Percentiles rank a stretch among this genome's conserved stretches.
Evolutionary conservation across 352 stramenopile species (phyloP).

Genomic region (Phytophthora uliginosa): DNA sequence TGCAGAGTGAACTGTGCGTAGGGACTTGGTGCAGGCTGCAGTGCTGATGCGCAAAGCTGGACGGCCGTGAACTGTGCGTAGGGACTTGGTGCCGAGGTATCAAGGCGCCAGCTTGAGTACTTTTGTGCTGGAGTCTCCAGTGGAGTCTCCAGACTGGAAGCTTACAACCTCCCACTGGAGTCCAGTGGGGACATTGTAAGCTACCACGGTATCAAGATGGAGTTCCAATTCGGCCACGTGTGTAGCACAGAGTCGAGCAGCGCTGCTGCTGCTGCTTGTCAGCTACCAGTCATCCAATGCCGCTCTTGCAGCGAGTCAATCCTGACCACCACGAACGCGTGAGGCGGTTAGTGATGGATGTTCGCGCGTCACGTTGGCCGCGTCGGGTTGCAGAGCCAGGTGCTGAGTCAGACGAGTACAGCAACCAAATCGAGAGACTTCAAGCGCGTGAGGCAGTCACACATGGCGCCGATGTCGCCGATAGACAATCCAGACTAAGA

Average conservation of each 20-base stretch:
- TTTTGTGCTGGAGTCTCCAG: too few relatives aligned
- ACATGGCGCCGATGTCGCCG: constrained; percentile 8
- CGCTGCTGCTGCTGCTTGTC: too few relatives aligned
- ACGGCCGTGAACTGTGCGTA: not conserved
- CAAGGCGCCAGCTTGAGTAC: too few relatives aligned
- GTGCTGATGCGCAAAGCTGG: not conserved
- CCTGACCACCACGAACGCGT: constrained; percentile 2
- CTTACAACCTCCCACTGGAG: too few relatives aligned
- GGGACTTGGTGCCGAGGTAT: not conserved
- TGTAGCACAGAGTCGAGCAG: not conserved
- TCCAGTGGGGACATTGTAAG: too few relatives aligned
- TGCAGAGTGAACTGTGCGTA: not conserved
- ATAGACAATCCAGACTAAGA: constrained; percentile 25
- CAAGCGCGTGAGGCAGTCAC: constrained; percentile 11
- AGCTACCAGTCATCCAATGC: not conserved
- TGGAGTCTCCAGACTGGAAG: too few relatives aligned
- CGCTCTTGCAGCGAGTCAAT: not conserved
- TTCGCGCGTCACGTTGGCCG: constrained; percentile 3
- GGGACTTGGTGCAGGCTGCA: not conserved
- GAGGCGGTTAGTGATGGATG: not conserved
- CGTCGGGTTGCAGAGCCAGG: constrained; percentile 6
- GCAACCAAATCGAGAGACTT: too few relatives aligned
- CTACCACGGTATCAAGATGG: too few relatives aligned
- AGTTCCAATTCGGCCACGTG: not conserved
- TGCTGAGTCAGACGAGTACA: constrained; percentile 13